phyloP scores from a whole-genome alignment of 1,139 yeast species.

The Yamadazyma epiphylla region DNA sequence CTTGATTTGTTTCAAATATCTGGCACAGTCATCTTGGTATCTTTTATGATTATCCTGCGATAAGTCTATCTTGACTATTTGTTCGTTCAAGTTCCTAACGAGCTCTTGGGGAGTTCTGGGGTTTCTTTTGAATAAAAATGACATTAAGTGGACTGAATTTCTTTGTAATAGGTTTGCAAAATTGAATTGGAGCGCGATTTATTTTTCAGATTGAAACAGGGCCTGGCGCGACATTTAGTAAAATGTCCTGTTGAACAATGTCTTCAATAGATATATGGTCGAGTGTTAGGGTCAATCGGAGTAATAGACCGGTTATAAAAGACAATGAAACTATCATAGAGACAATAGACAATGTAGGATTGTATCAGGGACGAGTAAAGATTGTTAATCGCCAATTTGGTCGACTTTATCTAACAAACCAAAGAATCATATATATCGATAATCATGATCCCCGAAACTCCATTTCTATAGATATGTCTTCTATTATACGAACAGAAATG shows the following conservation, averaged over 20 bases:
- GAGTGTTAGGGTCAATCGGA: slow-evolving; percentile 34
- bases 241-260: no score
- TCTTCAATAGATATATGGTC: slow-evolving; percentile 35
- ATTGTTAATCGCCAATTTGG: slow-evolving; percentile 68
- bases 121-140: slow-evolving; percentile 84
- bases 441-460: slow-evolving; percentile 41
- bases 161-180: no score
- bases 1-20: slow-evolving; percentile 65
- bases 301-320: slow-evolving; percentile 44
- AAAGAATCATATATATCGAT: slow-evolving; percentile 71
- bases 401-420: slow-evolving; percentile 69
- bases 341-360: slow-evolving; percentile 56
- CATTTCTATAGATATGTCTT: slow-evolving; percentile 47
- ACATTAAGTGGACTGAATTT: slow-evolving; percentile 51
- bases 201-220: no score
- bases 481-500: slow-evolving; percentile 14
- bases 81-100: slow-evolving; percentile 72
- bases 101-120: slow-evolving; percentile 91
- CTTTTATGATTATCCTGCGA: slow-evolving; percentile 52
- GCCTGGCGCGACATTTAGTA: no score
- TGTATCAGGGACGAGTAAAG: slow-evolving; percentile 70
- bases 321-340: slow-evolving; percentile 40
- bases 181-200: no score
- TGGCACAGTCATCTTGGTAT: slow-evolving; percentile 72
- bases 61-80: slow-evolving; percentile 59